Evolutionary conservation across 2,329 filamentous ascomycete genomes (phyloP).

Genomic region (Phoma herbarum): DNA sequence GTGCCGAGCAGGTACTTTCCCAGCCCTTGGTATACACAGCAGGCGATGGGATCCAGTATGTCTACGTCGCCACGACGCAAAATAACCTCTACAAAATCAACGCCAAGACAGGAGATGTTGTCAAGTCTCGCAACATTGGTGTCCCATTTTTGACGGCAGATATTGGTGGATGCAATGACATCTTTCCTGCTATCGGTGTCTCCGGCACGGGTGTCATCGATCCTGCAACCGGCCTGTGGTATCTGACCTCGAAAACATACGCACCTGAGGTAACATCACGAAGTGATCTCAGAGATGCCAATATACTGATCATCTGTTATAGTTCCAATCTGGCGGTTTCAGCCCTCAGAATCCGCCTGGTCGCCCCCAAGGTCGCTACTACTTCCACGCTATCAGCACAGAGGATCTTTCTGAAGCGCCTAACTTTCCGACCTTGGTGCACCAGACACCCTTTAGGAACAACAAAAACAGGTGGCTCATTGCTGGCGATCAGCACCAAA

Average conservation of each 20-base stretch:
- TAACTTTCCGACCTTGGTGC: constrained; percentile 56
- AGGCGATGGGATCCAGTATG: constrained; percentile 59
- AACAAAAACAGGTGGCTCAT: constrained; percentile 58
- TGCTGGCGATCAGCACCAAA: constrained; percentile 59
- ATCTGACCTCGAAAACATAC: constrained; percentile 62
- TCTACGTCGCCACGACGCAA: constrained; percentile 66
- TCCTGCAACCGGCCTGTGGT: constrained; percentile 59
- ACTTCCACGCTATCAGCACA: constrained; percentile 58
- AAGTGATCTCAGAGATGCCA: not conserved
- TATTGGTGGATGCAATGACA: constrained; percentile 57
- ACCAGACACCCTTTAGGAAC: constrained; percentile 57
- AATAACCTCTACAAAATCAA: constrained; percentile 67
- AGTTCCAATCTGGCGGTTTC: constrained; percentile 38
- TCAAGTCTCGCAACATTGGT: constrained; percentile 59
- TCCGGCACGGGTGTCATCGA: constrained; percentile 63
- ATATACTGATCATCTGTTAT: not conserved
- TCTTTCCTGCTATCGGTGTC: constrained; percentile 59
- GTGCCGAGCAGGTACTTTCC: constrained; percentile 62
- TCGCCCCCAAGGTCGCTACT: constrained; percentile 55
- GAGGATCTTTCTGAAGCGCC: constrained; percentile 54
- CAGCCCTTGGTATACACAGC: constrained; percentile 64
- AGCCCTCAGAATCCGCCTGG: constrained; percentile 46
- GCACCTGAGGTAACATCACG: too few species aligned
- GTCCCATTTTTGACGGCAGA: constrained; percentile 60
- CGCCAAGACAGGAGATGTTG: constrained; percentile 62